Conservation (phyloP, 1,284 basidiomycete genomes). For the Agaricales sp. region DNA sequence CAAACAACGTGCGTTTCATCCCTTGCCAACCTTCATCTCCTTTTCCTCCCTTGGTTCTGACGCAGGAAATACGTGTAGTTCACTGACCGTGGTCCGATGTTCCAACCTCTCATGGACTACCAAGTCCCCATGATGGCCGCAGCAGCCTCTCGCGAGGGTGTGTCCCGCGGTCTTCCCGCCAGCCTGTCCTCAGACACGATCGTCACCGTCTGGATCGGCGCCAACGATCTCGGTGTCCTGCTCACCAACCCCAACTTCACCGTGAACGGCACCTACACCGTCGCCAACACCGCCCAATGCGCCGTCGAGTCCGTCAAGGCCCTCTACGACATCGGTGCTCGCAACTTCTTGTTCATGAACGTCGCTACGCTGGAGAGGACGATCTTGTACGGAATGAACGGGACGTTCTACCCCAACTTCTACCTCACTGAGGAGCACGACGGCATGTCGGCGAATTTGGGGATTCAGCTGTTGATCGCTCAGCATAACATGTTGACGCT, state of each 20-base stretch:
- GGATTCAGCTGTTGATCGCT: constrained; percentile 13
- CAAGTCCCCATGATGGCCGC: constrained; percentile 28
- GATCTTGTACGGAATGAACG: constrained; percentile 6
- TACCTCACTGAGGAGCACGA: constrained; percentile 21
- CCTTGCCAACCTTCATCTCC: no score
- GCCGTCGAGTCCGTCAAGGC: constrained; percentile 29
- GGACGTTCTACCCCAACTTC: constrained; percentile 25
- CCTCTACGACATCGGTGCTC: constrained; percentile 29
- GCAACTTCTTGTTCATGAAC: constrained; percentile 39
- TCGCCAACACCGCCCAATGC: constrained; percentile 31
- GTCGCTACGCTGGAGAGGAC: constrained; percentile 14
- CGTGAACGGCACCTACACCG: constrained; percentile 22
- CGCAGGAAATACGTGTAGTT: neutral
- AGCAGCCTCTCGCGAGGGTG: constrained; percentile 22
- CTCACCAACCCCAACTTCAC: constrained; percentile 28
- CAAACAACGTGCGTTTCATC: neutral
- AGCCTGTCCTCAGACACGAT: constrained; percentile 24
- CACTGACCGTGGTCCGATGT: neutral
- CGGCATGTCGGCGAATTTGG: neutral
- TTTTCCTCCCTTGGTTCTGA: no score
- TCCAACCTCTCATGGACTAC: constrained; percentile 7
- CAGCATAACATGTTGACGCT: constrained; percentile 25
- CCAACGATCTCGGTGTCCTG: constrained; percentile 33
- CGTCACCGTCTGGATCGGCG: constrained; percentile 41
- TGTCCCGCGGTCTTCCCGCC: constrained; percentile 17